phyloP scores from a whole-genome alignment of 192 early-diverging fungal genomes.

The Coemansia erecta region DNA sequence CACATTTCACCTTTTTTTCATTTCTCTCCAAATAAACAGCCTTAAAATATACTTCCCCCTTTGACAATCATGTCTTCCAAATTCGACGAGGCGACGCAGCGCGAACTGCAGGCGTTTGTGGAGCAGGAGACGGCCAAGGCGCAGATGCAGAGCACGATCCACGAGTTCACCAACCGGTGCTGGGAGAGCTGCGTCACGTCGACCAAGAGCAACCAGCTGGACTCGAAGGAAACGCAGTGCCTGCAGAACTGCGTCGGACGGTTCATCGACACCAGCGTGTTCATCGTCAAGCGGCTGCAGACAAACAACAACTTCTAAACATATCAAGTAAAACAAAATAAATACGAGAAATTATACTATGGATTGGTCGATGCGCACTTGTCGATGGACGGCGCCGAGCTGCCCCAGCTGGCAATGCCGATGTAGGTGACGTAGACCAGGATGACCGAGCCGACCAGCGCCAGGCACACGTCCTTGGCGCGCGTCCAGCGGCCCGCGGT shows the following conservation, averaged over 20 bases:
- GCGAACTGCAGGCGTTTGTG: constrained; percentile 59
- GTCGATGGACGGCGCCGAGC: constrained; percentile 25
- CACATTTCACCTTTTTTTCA: not conserved
- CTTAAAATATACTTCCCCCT: not conserved
- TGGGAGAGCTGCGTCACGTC: constrained; percentile 68
- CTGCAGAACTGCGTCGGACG: constrained; percentile 71
- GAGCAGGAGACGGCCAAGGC: constrained; percentile 60
- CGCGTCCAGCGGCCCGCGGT: constrained; percentile 49
- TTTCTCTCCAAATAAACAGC: not conserved
- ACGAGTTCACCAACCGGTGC: constrained; percentile 64
- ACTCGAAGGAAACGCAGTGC: constrained; percentile 57
- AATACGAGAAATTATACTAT: too few species aligned
- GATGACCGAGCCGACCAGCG: constrained; percentile 66
- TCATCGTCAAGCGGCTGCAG: constrained; percentile 60
- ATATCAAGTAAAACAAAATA: too few species aligned
- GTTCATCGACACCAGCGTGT: constrained; percentile 64
- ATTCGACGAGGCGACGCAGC: constrained; percentile 58
- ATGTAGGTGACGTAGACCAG: constrained; percentile 79
- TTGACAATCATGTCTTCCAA: constrained; percentile 10
- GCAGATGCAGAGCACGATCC: constrained; percentile 58
- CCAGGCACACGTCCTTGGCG: constrained; percentile 60
- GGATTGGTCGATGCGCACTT: constrained; percentile 15
- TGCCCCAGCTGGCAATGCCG: constrained; percentile 47
- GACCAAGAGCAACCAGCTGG: constrained; percentile 51
- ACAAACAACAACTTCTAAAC: not conserved